Base-by-base conservation (phyloP, 345 rosid genomes). In the Citropsis articulata region DNA sequence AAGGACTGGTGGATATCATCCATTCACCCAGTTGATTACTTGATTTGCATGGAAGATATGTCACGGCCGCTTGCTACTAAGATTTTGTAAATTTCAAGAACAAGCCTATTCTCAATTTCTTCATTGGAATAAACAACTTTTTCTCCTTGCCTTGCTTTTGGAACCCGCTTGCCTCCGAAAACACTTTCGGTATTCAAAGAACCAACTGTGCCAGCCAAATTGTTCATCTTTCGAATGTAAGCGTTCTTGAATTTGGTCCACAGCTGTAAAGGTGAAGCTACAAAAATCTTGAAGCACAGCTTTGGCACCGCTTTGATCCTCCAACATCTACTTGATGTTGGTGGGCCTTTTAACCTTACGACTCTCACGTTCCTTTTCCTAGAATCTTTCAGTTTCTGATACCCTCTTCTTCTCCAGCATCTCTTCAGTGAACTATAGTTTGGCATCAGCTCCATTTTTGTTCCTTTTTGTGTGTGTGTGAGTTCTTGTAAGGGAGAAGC, bases 21-120 rank as follows among this genome's bases (percentile, higher is more conserved):
- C 12, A 42, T 12, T 42, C 50, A 50, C 6, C 18, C 22, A 50
- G 13, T 12, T 42, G 13, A 12, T 42, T 42, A 42, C 16, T 16
- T 19, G 1, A 53, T 18, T 53, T 63, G 67, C 8, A 0, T 48
- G 45, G 79, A 40, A 60, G 56, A 31, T 18, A 80, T 22, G 42
- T 78, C 75, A 14, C 69, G 80, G 9, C 40, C 69, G 38, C 81
- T 61, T 9, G 86, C 77, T 2, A 67, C 16, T 16, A 87, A 60
- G 60, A 81, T 56, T 75, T 77, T 85, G 28, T 71, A 87, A 76
- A 87, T 84, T 80, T 87, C 90, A 65, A 73, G 81, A 60, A 84
- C 67, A 40, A 87, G 28, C 69, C 90, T 78, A 2, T 63, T 35
- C 74, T 85, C 86, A 62, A 87, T 66, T 57, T 79, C 88, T 6